phyloP scores from a whole-genome alignment of 1,284 basidiomycete genomes.

The Clitocybe nebularis region DNA sequence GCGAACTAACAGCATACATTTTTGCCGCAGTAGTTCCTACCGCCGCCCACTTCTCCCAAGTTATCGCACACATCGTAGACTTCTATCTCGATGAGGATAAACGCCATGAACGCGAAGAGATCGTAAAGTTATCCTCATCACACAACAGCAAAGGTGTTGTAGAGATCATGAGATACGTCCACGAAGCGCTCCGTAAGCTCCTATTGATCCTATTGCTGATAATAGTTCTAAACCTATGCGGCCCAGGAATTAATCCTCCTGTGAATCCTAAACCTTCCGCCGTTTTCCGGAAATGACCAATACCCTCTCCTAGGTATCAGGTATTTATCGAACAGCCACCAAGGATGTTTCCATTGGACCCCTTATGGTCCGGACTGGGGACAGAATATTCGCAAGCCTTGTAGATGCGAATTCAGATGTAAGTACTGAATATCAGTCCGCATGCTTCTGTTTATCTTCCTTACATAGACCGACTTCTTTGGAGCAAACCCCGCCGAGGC shows the following conservation, averaged over 20 bases:
- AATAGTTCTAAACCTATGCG: constrained; percentile 5
- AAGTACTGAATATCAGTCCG: constrained; percentile 14
- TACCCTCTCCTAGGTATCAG: constrained; percentile 28
- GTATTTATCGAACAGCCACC: constrained; percentile 37
- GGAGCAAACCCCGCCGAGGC: constrained; percentile 18
- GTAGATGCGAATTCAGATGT: constrained; percentile 41
- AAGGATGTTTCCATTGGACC: constrained; percentile 24
- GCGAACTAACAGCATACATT: constrained; percentile 36
- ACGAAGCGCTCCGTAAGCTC: constrained; percentile 49
- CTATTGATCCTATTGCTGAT: background rate
- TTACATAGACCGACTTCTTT: constrained; percentile 14
- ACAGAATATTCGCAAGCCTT: constrained; percentile 39
- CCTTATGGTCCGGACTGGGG: constrained; percentile 26
- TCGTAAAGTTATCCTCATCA: constrained; percentile 33
- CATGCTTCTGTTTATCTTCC: background rate
- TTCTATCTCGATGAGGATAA: constrained; percentile 53
- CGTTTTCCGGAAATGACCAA: background rate
- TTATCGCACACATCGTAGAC: constrained; percentile 56
- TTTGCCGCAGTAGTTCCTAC: constrained; percentile 50
- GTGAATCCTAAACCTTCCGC: constrained; percentile 15
- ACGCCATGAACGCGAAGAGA: constrained; percentile 35
- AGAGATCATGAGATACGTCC: constrained; percentile 42
- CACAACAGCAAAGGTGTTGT: constrained; percentile 21
- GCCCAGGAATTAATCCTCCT: constrained; percentile 27
- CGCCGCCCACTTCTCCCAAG: constrained; percentile 49